phyloP scores from a whole-genome alignment of 306 rosid species.

The Cucurbita maxima region DNA sequence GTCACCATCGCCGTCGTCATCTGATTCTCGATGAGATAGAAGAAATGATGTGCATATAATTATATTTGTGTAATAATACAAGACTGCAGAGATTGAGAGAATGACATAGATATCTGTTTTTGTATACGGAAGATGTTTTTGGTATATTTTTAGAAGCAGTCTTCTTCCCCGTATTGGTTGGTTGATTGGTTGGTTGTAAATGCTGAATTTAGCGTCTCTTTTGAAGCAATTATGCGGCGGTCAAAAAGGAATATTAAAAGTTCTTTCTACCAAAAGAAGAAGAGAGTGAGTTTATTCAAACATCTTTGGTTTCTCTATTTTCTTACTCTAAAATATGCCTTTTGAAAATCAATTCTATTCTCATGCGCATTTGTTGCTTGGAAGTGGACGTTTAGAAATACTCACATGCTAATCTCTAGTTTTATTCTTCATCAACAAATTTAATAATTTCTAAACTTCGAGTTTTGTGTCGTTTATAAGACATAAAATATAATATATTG shows the following conservation, averaged over 20 bases:
- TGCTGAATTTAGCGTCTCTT: neutral
- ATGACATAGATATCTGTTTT: neutral
- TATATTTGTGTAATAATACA: constrained; percentile 2
- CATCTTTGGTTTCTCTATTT: neutral
- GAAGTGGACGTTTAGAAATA: too few relatives aligned
- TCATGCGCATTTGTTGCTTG: too few relatives aligned
- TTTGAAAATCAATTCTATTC: too few relatives aligned
- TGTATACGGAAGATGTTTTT: constrained; percentile 3
- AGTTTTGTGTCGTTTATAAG: too few relatives aligned
- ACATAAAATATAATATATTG: too few relatives aligned
- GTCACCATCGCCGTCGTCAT: neutral
- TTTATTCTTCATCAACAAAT: too few relatives aligned
- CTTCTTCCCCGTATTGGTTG: neutral
- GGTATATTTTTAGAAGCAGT: neutral
- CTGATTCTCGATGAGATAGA: constrained; percentile 1
- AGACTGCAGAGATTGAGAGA: neutral
- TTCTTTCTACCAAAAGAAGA: neutral
- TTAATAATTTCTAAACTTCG: too few relatives aligned
- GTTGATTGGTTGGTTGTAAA: neutral
- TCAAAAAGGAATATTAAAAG: neutral
- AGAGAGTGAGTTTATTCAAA: neutral
- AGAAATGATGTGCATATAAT: constrained; percentile 1
- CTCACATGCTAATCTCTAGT: too few relatives aligned
- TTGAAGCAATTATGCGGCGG: neutral
- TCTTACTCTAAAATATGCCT: too few relatives aligned